Evolutionary conservation across 2,329 filamentous ascomycete genomes (phyloP), one percentile per base, ranked within the genome.

Genomic region (Trichoderma simmonsii): DNA sequence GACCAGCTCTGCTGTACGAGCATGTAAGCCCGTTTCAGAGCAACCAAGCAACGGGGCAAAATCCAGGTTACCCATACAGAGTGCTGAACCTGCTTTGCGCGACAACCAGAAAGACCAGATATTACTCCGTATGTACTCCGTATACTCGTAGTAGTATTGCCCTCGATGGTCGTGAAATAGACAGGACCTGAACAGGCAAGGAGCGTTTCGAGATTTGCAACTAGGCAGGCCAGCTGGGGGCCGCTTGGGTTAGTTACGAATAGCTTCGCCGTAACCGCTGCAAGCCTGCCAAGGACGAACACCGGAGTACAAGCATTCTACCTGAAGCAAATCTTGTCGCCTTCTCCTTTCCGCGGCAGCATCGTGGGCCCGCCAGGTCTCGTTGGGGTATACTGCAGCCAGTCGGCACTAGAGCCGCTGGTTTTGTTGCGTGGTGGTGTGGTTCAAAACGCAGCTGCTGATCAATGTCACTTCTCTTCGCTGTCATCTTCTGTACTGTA

Each of bases 191-290:
- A 67, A 67, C 18, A 24, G 62, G 62, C 39, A 51, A 65, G 32
- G 62, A 54, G 26, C 39, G 62, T 48, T 7, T 67, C 32, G 32
- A 67, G 64, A 67, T 67, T 67, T 67, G 64, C 64, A 36, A 26
- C 64, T 67, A 67, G 32, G 21, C 14, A 39, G 64, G 64, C 18
- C 51, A 59, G 64, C 24, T 67, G 64, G 64, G 64, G 64, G 51
- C 64, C 32, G 18, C 2, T 43, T 14, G 24, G 9, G 43, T 63
- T 63, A 63, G 60, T 30, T 63, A 21, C 60, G 34, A 62, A 62
- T 39, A 28, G 60, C 21, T 26, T 60, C 57, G 18, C 56, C n/a
- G 60, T 26, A 63, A 30, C 60, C 36, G 60, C 60, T 43, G 36
- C 32, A 30, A 60, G 57, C 28, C 28, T 60, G 57, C 57, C 57